Percentiles rank a stretch among this genome's conserved stretches.
phyloP scores from a whole-genome alignment of 2,329 filamentous ascomycete species.

The Aspergillus latus region DNA sequence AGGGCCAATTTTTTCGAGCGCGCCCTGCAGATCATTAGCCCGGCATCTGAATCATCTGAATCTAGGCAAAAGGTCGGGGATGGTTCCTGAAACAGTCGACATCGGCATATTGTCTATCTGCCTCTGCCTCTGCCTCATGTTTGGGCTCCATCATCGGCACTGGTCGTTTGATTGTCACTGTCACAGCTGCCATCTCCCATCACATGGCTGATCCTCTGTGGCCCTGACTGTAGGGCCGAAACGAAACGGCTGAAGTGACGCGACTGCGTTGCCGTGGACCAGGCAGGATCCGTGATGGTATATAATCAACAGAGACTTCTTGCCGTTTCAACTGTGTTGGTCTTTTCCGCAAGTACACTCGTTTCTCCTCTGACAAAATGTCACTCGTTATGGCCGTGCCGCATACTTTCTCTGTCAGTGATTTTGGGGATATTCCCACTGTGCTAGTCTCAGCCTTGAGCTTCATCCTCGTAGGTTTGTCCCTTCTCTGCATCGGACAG shows the following conservation, averaged over 20 bases:
- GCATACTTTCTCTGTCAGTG: slow-evolving; percentile 8
- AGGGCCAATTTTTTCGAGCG: neutral
- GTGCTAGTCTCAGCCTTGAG: slow-evolving; percentile 12
- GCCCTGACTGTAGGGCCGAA: neutral
- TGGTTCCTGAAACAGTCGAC: neutral
- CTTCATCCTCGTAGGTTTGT: slow-evolving; percentile 13
- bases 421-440: slow-evolving; percentile 5
- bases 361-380: neutral
- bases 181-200: neutral
- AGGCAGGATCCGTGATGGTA: neutral
- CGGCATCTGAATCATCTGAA: neutral
- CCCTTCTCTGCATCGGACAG: no score
- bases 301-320: neutral
- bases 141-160: neutral
- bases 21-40: neutral
- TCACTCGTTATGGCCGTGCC: slow-evolving; percentile 16
- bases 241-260: neutral
- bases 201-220: neutral
- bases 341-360: neutral
- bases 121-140: neutral
- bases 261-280: neutral
- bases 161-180: neutral
- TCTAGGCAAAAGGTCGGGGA: neutral
- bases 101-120: neutral
- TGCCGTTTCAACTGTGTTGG: neutral